Conservation (phyloP, 768 basidiomycete species). For the Tylopilus sp. region DNA sequence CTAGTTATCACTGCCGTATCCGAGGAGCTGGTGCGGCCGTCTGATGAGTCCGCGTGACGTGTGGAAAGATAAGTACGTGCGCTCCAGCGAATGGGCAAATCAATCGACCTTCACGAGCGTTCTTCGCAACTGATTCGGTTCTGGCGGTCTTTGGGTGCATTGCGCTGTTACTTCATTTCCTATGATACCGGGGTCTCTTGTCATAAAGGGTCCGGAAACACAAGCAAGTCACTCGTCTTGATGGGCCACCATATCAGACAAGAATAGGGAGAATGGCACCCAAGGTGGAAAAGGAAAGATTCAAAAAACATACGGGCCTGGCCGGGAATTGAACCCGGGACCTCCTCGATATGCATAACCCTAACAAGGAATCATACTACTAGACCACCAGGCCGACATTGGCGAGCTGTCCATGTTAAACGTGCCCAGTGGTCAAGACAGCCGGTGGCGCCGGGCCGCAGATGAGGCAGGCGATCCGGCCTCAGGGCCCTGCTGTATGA, state of each 20-base stretch:
- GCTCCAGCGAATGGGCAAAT: conserved; percentile 14
- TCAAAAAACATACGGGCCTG: conserved; percentile 43
- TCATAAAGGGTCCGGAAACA: conserved; percentile 10
- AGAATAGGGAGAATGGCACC: background rate
- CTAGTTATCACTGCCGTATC: conserved; percentile 29
- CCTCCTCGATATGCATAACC: conserved; percentile 57
- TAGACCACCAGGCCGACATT: conserved; percentile 52
- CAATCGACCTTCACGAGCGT: conserved; percentile 15
- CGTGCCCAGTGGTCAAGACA: background rate
- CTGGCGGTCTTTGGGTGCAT: conserved; percentile 2
- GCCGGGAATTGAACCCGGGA: conserved; percentile 88
- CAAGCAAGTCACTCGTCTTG: background rate
- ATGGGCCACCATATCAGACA: background rate
- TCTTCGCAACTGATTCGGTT: conserved; percentile 13
- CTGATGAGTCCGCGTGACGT: conserved; percentile 38
- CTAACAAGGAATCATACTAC: conserved; percentile 67
- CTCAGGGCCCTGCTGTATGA: background rate
- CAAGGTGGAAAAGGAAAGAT: conserved; percentile 6
- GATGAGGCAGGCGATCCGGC: no score
- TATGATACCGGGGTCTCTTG: conserved; percentile 29
- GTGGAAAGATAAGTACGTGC: conserved; percentile 36
- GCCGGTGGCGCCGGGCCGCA: no score
- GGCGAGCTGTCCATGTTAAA: background rate
- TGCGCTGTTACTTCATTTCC: conserved; percentile 28
- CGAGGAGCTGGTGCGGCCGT: conserved; percentile 36